Conservation (phyloP, 2,329 filamentous ascomycete species). For the Hirsutella minnesotensis region DNA sequence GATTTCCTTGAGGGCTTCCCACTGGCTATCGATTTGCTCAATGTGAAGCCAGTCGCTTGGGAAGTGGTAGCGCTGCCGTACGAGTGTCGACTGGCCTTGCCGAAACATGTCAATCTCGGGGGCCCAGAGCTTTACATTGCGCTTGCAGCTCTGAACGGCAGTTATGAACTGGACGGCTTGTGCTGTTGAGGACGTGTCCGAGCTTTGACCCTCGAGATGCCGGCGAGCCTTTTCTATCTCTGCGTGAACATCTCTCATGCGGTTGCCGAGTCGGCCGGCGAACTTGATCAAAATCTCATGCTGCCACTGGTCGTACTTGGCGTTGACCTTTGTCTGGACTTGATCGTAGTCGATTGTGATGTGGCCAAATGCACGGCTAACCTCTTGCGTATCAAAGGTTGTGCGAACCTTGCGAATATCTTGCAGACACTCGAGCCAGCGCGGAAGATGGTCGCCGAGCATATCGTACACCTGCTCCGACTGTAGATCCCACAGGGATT, state of each 20-base stretch:
- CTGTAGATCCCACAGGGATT: conserved; percentile 95
- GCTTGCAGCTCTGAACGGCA: conserved; percentile 89
- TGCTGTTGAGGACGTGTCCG: conserved; percentile 89
- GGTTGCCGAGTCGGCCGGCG: conserved; percentile 72
- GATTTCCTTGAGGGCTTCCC: conserved; percentile 86
- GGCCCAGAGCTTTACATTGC: conserved; percentile 86
- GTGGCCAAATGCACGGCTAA: conserved; percentile 84
- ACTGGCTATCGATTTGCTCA: conserved; percentile 92
- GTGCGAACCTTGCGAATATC: conserved; percentile 91
- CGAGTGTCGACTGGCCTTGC: conserved; percentile 85
- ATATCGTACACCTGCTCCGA: conserved; percentile 90
- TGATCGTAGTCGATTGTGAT: conserved; percentile 96
- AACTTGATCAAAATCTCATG: conserved; percentile 94
- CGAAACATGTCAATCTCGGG: conserved; percentile 94
- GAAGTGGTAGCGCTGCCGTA: conserved; percentile 87
- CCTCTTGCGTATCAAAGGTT: conserved; percentile 95
- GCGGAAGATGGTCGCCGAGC: conserved; percentile 78
- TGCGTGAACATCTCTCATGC: conserved; percentile 84
- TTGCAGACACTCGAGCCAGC: conserved; percentile 91
- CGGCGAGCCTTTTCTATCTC: conserved; percentile 85
- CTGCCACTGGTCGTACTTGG: conserved; percentile 99
- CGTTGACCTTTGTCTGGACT: conserved; percentile 96
- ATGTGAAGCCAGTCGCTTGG: conserved; percentile 90
- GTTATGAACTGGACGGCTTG: conserved; percentile 98
- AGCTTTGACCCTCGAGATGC: conserved; percentile 81